Evolutionary conservation across 768 basidiomycete species (phyloP).

Genomic region (Lentinula guzmanii): DNA sequence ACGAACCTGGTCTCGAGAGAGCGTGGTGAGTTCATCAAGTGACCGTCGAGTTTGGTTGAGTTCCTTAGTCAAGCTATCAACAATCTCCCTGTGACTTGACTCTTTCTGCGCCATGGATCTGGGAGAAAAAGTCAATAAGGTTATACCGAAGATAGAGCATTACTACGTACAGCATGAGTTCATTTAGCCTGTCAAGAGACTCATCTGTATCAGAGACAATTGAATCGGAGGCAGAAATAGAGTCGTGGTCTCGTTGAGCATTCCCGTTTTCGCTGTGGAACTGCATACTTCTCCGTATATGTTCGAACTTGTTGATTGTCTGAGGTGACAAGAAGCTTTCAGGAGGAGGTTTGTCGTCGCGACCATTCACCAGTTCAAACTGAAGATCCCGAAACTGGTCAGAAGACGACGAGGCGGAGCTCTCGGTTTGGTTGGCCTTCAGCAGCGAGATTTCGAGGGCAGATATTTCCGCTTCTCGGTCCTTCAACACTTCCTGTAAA

Average conservation of each 20-base stretch:
- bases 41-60: slow-evolving; percentile 67
- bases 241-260: slow-evolving; percentile 19
- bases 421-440: slow-evolving; percentile 28
- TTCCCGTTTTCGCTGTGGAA: slow-evolving; percentile 28
- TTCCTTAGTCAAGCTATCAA: slow-evolving; percentile 66
- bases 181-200: slow-evolving; percentile 75
- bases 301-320: slow-evolving; percentile 69
- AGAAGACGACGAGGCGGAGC: not conserved
- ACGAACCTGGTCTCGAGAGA: slow-evolving; percentile 80
- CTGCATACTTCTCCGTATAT: slow-evolving; percentile 64
- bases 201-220: slow-evolving; percentile 56
- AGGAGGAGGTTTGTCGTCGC: slow-evolving; percentile 13
- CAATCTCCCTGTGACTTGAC: slow-evolving; percentile 75
- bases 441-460: slow-evolving; percentile 53
- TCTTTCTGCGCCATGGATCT: slow-evolving; percentile 99
- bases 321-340: slow-evolving; percentile 54
- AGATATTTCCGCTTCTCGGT: slow-evolving; percentile 87
- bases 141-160: not conserved
- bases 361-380: slow-evolving; percentile 1
- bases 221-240: slow-evolving; percentile 33
- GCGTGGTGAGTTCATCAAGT: slow-evolving; percentile 73
- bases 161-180: slow-evolving; percentile 79
- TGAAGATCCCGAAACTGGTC: not conserved
- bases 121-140: slow-evolving; percentile 9
- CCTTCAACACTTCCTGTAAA: slow-evolving; percentile 85